Conservation (phyloP, 805 yeast species). For the Myxozyma kluyveri region DNA sequence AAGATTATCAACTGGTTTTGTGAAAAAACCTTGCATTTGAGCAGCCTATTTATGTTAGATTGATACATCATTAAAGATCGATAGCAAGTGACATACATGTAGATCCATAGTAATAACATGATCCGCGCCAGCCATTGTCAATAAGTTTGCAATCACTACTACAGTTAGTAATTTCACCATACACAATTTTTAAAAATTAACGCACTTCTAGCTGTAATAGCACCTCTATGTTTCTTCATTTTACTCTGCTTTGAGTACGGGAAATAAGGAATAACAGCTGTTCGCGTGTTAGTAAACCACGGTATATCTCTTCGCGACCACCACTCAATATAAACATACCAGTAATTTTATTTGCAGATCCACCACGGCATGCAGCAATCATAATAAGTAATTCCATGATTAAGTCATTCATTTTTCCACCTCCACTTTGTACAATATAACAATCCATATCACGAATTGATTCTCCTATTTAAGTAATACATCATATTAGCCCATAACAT, state of each 20-base stretch:
- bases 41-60: conserved; percentile 58
- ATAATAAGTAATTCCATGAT: conserved; percentile 93
- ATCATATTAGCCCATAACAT: too few species aligned
- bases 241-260: conserved; percentile 96
- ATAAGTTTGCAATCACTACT: conserved; percentile 82
- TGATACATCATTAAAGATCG: not conserved
- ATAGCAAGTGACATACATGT: conserved; percentile 38
- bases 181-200: not conserved
- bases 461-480: too few species aligned
- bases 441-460: conserved; percentile 85
- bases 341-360: conserved; percentile 95
- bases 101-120: conserved; percentile 97
- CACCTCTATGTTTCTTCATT: conserved; percentile 98
- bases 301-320: not conserved
- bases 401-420: conserved; percentile 68
- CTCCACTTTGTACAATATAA: conserved; percentile 33
- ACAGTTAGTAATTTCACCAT: not conserved
- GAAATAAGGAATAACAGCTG: conserved; percentile 92
- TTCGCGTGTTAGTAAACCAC: not conserved
- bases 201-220: conserved; percentile 81
- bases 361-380: conserved; percentile 95
- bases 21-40: conserved; percentile 98
- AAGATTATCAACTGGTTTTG: conserved; percentile 94
- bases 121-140: conserved; percentile 98
- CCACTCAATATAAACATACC: conserved; percentile 9